A percentile compares a stretch with the other conserved stretches of the same genome.
Evolutionary conservation across 805 yeast species (phyloP).

Genomic region (Lipomyces orientalis): DNA sequence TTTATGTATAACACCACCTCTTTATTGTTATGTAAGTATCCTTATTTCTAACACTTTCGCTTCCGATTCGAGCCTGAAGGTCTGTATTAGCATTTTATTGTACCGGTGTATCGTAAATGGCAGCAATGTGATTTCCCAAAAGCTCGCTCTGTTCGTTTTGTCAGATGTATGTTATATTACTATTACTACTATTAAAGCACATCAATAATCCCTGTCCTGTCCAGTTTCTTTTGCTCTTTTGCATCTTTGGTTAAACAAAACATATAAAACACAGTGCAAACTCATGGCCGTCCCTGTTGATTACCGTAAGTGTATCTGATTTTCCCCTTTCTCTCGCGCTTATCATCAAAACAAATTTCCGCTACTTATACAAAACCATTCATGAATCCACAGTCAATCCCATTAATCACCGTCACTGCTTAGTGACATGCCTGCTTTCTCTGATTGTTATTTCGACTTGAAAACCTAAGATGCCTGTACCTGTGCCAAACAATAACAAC

Average conservation of each 20-base stretch:
- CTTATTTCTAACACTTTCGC: not conserved
- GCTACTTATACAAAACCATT: not conserved
- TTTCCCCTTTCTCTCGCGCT: not conserved
- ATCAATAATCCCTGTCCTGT: not conserved
- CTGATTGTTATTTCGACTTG: not conserved
- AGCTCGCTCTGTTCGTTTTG: not conserved
- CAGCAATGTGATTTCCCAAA: not conserved
- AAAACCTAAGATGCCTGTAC: not conserved
- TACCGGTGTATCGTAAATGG: not conserved
- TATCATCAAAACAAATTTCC: not conserved
- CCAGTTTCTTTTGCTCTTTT: not conserved
- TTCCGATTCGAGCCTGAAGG: not conserved
- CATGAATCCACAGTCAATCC: not conserved
- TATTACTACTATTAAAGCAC: not conserved
- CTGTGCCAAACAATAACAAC: constrained; percentile 1
- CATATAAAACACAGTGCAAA: not conserved
- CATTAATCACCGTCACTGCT: not conserved
- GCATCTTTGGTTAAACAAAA: not conserved
- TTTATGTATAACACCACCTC: not conserved
- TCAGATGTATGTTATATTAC: not conserved
- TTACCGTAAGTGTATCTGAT: not conserved
- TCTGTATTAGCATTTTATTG: constrained; percentile 4
- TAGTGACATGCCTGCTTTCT: not conserved
- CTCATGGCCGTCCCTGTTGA: not conserved
- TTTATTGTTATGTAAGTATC: not conserved